phyloP scores from a whole-genome alignment of 139 green algal species.

The Chlamydomonas sp. region DNA sequence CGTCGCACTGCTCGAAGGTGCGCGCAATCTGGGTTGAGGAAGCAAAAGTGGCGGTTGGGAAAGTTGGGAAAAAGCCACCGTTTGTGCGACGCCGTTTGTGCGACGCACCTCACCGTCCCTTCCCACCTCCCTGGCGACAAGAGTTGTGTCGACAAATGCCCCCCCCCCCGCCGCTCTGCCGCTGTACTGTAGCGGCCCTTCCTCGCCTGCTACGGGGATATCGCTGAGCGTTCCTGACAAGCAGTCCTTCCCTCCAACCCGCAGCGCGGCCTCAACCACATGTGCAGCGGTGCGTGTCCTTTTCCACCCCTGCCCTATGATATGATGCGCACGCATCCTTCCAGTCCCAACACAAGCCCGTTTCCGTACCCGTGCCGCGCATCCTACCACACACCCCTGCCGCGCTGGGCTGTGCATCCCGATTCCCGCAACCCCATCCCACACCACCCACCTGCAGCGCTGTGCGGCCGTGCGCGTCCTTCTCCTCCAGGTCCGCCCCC shows the following conservation, averaged over 20 bases:
- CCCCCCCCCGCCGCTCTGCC: too few relatives aligned
- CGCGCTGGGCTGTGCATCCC: not conserved
- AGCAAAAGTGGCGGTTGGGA: not conserved
- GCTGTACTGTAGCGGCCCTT: not conserved
- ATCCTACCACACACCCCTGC: not conserved
- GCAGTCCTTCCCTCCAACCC: too few relatives aligned
- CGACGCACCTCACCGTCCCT: not conserved
- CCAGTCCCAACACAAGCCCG: not conserved
- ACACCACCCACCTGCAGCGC: slow-evolving; percentile 29
- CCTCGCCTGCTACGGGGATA: not conserved
- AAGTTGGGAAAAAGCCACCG: not conserved
- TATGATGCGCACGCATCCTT: too few relatives aligned
- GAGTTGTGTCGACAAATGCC: not conserved
- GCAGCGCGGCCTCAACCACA: not conserved
- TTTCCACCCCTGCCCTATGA: not conserved
- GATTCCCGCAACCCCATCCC: not conserved
- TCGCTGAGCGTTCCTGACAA: too few relatives aligned
- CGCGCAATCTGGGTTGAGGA: slow-evolving; percentile 16
- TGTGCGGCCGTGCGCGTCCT: slow-evolving; percentile 36
- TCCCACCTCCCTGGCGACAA: not conserved
- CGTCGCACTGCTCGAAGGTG: slow-evolving; percentile 53
- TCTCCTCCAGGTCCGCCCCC: slow-evolving; percentile 30
- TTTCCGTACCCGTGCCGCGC: not conserved
- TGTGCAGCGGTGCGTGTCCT: not conserved
- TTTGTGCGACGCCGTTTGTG: not conserved